phyloP scores from a whole-genome alignment of 148 eudicot species.

The Rhododendron molle region DNA sequence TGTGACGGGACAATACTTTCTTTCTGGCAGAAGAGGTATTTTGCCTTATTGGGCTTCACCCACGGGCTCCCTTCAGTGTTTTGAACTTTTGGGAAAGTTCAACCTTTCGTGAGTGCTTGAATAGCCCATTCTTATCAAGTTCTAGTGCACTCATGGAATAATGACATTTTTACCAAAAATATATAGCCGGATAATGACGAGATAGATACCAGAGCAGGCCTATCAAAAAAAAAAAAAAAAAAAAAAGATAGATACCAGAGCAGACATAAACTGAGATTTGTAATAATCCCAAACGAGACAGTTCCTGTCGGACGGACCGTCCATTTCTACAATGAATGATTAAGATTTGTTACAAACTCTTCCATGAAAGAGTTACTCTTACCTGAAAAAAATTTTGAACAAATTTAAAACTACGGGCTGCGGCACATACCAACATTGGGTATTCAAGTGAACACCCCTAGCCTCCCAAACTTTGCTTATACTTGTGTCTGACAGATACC shows the following conservation, averaged over 20 bases:
- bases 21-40: not conserved
- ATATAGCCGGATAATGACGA: not conserved
- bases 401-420: no score
- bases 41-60: not conserved
- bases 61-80: not conserved
- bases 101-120: not conserved
- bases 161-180: not conserved
- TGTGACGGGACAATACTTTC: no score
- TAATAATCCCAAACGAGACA: not conserved
- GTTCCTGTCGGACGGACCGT: no score
- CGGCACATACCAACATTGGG: no score
- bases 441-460: no score
- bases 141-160: not conserved
- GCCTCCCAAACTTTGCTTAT: no score
- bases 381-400: no score
- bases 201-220: not conserved
- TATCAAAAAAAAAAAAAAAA: no score
- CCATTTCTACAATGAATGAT: no score
- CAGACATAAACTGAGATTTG: not conserved
- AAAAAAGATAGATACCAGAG: not conserved
- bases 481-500: no score
- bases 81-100: not conserved
- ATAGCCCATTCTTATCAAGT: conserved; percentile 1
- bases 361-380: no score
- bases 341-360: no score